Percentiles rank a stretch among this genome's conserved stretches.
Evolutionary conservation across 345 rosid genomes (phyloP).

Genomic region (Aurinia saxatilis): DNA sequence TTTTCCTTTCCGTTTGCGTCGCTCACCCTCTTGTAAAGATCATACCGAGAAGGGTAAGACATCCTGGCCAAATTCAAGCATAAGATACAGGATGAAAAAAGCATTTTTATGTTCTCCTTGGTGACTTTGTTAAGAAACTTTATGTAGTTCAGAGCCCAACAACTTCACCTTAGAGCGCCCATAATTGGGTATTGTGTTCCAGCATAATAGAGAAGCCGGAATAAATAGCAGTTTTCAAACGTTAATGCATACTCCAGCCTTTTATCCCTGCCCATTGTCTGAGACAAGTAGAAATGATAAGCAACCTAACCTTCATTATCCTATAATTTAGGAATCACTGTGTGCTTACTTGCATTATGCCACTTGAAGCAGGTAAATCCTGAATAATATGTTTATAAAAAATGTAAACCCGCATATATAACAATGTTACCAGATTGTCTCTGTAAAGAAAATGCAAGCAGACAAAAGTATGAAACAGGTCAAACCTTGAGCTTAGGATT

Average conservation of each 20-base stretch:
- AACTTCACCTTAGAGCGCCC: constrained; percentile 82
- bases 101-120: neutral
- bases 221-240: constrained; percentile 72
- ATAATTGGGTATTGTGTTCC: constrained; percentile 96
- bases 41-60: constrained; percentile 56
- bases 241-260: constrained; percentile 88
- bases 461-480: neutral
- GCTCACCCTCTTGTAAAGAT: constrained; percentile 70
- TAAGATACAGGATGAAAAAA: neutral
- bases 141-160: neutral
- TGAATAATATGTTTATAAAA: constrained; percentile 23
- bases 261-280: constrained; percentile 93
- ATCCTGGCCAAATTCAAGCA: constrained; percentile 37
- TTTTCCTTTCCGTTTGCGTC: constrained; percentile 51
- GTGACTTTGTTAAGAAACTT: neutral
- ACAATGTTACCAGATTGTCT: neutral
- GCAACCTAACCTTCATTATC: constrained; percentile 5
- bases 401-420: neutral
- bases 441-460: neutral
- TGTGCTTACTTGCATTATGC: constrained; percentile 88
- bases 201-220: constrained; percentile 84
- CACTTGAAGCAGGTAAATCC: constrained; percentile 91
- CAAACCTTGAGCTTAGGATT: constrained; percentile 78
- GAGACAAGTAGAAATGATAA: neutral
- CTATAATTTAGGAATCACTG: neutral